Evolutionary conservation across 768 basidiomycete genomes (phyloP), one percentile per base, ranked within the genome.

Genomic region (Kwoniella sp.): DNA sequence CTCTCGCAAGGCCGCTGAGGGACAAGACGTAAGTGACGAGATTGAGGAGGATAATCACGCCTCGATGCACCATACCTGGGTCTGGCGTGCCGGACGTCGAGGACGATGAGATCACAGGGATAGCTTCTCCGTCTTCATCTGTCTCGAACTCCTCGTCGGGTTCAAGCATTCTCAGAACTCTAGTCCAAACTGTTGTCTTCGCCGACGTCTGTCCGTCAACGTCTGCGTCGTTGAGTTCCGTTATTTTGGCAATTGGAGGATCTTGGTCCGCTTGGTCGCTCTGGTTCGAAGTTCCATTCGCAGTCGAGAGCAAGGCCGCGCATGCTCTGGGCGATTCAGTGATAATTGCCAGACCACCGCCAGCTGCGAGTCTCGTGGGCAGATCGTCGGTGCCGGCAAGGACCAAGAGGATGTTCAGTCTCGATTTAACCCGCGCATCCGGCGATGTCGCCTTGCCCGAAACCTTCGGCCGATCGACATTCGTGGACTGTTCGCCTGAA

Each of bases 371-470:
- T 34, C 90, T 86, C 2, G 95, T 99, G 7, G 86, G 86, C 9
- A 88, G 57, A 81, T 99, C 96, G 26, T 93, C 89, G 15, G 92
- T 87, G 68, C 93, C 90, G 1, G 90, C 89, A 51, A 99, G 82
- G 4, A 93, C 93, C 45, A 95, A 78, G 23, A 98, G 80, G 38
- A 97, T 82, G 65, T 92, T 90, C 0, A 98, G 82, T 79, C 89
- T 66, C 28, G 70, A 76, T 50, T 37, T 56, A 13, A 57, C 56
- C n/a, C 64, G 50, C 8, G 64, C 61, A 20, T 59, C 58, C 2
- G 38, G 51, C 5, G 2, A 48, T 30, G 48, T 17, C 38, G 61
- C 23, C n/a, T n/a, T n/a, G n/a, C n/a, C n/a, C n/a, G n/a, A n/a
- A n/a, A n/a, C n/a, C n/a, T n/a, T n/a, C n/a, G n/a, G n/a, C n/a